Evolutionary conservation across 768 basidiomycete genomes (phyloP), one percentile per base, ranked within the genome.

Genomic region (Tylopilus sp.): DNA sequence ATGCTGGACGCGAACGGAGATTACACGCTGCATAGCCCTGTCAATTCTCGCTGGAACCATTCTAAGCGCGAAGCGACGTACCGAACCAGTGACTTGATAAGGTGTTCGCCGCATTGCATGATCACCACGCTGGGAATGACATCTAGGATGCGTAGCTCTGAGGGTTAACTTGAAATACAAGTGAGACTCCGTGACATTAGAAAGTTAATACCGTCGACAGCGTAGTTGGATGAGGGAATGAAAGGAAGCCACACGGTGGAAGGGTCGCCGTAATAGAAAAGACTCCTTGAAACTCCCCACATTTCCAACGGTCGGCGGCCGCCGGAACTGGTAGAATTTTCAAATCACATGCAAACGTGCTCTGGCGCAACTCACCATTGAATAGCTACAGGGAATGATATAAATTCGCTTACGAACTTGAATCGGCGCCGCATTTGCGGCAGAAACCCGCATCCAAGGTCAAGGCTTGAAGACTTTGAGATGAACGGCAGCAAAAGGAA

Each of bases 401-500:
- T 47, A 39, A 50, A 44, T 44, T 45, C 22, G 46, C 44, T 61
- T 61, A 53, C 38, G 36, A 31, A 47, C n/a, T n/a, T n/a, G n/a
- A 48, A 30, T 51, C 18, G 31, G n/a, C 22, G 12, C n/a, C 22
- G 26, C 7, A n/a, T 9, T 40, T 41, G 26, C 44, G 41, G 36
- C 33, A 11, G 9, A 21, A 50, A 51, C 40, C 23, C 13, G 12
- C n/a, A 7, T 25, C 40, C 20, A 13, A 23, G 15, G 22, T 41
- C 33, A 39, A n/a, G n/a, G n/a, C n/a, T n/a, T n/a, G 7, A 28
- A 28, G 21, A 28, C 30, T 25, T 35, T 6, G 23, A 48, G 21
- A 64, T 64, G 63, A 55, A 23, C 18, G 45, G 54, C 12, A 52
- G 39, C 42, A 65, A 65, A 40, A 56, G 63, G 48, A 64, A 56